These are phyloP conservation scores for Candolleomyces aberdarensis DNA, from an alignment of 768 basidiomycete genomes.

Conservation along the genomic window DNA sequence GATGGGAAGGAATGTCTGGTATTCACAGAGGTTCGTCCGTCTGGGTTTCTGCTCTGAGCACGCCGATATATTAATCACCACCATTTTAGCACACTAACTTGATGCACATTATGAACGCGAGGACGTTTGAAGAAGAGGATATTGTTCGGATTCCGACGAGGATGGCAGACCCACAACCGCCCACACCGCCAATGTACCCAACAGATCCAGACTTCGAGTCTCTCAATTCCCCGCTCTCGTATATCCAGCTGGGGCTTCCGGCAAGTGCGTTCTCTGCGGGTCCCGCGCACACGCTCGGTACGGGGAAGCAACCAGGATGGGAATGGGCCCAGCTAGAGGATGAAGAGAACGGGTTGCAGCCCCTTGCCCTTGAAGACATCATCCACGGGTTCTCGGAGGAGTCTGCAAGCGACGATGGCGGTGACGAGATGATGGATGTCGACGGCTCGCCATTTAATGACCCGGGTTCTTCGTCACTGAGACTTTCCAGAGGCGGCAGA, in stretches of 20 bases:
- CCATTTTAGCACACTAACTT: slow-evolving; percentile 11
- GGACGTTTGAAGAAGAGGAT: slow-evolving; percentile 13
- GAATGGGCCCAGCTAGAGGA: neutral
- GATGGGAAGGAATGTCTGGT: slow-evolving; percentile 14
- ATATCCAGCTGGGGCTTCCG: slow-evolving; percentile 9
- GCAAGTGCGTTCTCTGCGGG: neutral
- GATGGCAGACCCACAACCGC: neutral
- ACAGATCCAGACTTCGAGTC: neutral
- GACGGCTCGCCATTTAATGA: neutral
- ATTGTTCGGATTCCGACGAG: slow-evolving; percentile 11
- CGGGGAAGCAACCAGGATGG: neutral
- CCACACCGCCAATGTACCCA: slow-evolving; percentile 5
- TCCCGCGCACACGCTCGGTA: neutral
- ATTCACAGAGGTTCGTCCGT: slow-evolving; percentile 11
- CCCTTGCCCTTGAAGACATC: neutral
- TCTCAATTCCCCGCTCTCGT: neutral
- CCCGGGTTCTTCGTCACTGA: too few species aligned
- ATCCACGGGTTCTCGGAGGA: neutral
- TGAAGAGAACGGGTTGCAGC: neutral
- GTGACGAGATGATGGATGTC: neutral
- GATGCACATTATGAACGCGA: slow-evolving; percentile 14
- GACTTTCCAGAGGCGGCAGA: too few species aligned
- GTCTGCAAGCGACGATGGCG: neutral
- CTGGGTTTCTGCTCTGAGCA: neutral
- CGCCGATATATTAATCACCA: too few species aligned